Conservation (phyloP, 2,329 filamentous ascomycete species). For the Beauveria varroae region DNA sequence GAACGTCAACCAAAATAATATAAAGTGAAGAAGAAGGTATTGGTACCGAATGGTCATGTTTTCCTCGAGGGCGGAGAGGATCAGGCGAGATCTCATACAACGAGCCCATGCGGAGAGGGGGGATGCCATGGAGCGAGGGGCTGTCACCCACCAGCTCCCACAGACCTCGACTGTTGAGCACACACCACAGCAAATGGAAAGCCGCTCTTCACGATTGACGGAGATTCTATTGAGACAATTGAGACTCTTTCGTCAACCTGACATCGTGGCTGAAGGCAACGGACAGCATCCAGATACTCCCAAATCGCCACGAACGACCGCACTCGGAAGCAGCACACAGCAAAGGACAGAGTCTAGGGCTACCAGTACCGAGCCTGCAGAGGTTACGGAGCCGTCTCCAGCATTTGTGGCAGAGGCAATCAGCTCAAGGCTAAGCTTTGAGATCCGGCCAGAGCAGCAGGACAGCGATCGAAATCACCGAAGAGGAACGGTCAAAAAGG, state of each 20-base stretch:
- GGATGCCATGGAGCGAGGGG: not conserved
- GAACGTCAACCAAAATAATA: not conserved
- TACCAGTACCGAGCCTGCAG: constrained; percentile 13
- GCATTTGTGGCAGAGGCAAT: not conserved
- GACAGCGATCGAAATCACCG: not conserved
- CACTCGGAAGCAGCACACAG: not conserved
- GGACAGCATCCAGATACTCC: constrained; percentile 21
- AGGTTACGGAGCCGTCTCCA: not conserved
- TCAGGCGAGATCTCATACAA: constrained; percentile 1
- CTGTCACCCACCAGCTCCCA: not conserved
- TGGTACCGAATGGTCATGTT: not conserved
- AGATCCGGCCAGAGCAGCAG: not conserved
- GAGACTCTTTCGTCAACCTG: not conserved
- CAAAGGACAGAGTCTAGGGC: not conserved
- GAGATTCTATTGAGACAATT: not conserved
- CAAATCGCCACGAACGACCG: constrained; percentile 5
- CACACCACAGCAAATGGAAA: not conserved
- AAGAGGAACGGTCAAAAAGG: not conserved
- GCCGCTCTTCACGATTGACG: not conserved
- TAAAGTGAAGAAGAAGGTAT: not conserved
- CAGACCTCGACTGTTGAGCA: not conserved
- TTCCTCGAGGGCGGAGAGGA: not conserved
- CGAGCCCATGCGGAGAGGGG: not conserved
- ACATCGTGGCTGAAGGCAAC: too few relatives aligned
- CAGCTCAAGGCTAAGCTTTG: not conserved